A percentile compares a stretch with the other conserved stretches of the same genome.
These are phyloP conservation scores for Neonectria magnoliae DNA, from an alignment of 2,329 filamentous ascomycete species.

Conservation along the genomic window DNA sequence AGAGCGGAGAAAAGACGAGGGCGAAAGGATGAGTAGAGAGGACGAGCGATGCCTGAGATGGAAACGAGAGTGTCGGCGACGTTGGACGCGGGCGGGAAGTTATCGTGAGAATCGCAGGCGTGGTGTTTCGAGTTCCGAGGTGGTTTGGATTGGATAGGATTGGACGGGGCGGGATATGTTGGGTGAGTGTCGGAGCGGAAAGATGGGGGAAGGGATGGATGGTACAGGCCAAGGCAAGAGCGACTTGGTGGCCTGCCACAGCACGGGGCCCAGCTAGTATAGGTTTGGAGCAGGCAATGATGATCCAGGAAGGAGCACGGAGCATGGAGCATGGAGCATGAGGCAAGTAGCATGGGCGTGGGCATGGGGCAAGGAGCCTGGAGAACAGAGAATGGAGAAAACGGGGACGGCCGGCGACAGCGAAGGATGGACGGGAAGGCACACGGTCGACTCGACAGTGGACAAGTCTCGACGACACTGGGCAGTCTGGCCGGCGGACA, in stretches of 20 bases:
- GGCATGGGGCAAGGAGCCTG: not conserved
- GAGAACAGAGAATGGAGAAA: constrained; percentile 18
- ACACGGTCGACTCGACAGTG: not conserved
- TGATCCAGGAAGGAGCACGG: not conserved
- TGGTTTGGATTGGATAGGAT: constrained; percentile 28
- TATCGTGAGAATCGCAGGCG: constrained; percentile 36
- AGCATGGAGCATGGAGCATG: not conserved
- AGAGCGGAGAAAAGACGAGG: constrained; percentile 4
- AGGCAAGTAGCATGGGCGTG: not conserved
- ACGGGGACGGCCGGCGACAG: constrained; percentile 6
- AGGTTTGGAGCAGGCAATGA: constrained; percentile 18
- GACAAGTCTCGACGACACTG: not conserved
- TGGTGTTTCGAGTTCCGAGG: constrained; percentile 39
- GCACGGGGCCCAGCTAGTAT: constrained; percentile 25
- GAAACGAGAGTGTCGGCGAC: constrained; percentile 19
- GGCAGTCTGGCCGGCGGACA: not conserved
- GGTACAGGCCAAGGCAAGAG: constrained; percentile 34
- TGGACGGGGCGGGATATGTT: constrained; percentile 34
- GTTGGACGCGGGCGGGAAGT: constrained; percentile 25
- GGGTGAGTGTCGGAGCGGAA: constrained; percentile 36
- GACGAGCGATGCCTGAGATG: not conserved
- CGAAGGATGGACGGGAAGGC: constrained; percentile 13
- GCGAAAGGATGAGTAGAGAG: not conserved
- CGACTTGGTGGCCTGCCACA: constrained; percentile 19
- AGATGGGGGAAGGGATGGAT: constrained; percentile 35